phyloP scores from a whole-genome alignment of 257 asterid genomes.

The Linaria vulgaris region DNA sequence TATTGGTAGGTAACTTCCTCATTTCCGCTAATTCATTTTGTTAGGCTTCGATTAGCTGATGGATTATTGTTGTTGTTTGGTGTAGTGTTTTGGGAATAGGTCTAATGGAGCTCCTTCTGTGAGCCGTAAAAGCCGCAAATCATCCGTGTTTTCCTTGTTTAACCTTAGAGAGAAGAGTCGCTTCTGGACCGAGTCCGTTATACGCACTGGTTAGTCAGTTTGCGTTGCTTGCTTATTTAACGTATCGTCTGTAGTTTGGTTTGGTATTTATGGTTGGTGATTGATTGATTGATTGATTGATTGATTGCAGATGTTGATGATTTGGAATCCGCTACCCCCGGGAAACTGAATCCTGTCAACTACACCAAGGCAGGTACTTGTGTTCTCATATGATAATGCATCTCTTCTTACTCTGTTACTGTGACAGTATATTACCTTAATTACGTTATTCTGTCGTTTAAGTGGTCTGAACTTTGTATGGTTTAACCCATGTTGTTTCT shows the following conservation, averaged over 20 bases:
- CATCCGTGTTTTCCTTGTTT: conserved; percentile 85
- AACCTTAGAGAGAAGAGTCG: conserved; percentile 91
- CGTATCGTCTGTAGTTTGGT: neutral
- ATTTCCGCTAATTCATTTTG: neutral
- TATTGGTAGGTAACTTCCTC: conserved; percentile 37
- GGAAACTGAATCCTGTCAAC: conserved; percentile 54
- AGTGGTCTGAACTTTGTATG: conserved; percentile 2
- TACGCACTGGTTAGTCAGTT: conserved; percentile 62
- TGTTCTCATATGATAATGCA: conserved; percentile 32
- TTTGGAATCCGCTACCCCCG: conserved; percentile 67
- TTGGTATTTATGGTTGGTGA: conserved; percentile 11
- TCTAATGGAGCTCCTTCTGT: conserved; percentile 63
- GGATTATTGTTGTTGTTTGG: conserved; percentile 9
- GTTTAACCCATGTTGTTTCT: conserved; percentile 10
- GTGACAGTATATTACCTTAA: neutral
- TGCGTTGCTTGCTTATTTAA: neutral
- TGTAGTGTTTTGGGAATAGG: conserved; percentile 50
- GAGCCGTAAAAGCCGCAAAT: conserved; percentile 54
- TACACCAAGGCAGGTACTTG: conserved; percentile 99
- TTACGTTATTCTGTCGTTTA: conserved; percentile 7
- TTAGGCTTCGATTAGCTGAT: neutral
- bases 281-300: no score
- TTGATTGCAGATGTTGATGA: conserved; percentile 66
- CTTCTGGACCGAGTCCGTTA: conserved; percentile 94
- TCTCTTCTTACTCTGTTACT: neutral